A percentile compares a stretch with the other conserved stretches of the same genome.
phyloP scores from a whole-genome alignment of 306 rosid species.

The Alnus glutinosa region DNA sequence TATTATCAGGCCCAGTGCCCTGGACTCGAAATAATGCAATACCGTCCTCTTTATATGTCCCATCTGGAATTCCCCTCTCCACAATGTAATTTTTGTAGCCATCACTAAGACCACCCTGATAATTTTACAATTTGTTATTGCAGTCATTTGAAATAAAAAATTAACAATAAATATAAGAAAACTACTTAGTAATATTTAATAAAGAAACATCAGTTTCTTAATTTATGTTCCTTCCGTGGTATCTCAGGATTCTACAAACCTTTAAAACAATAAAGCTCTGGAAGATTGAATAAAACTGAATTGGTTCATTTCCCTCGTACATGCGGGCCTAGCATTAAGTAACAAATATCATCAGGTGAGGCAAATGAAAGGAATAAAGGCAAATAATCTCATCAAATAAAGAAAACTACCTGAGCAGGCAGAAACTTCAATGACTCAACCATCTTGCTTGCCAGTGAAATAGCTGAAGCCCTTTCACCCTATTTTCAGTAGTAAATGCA shows the following conservation, averaged over 20 bases:
- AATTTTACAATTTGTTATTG: conserved; percentile 29
- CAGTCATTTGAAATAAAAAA: conserved; percentile 24
- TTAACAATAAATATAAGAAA: background rate
- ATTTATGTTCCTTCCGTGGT: conserved; percentile 15
- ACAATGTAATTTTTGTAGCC: conserved; percentile 69
- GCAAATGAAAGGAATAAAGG: conserved; percentile 15
- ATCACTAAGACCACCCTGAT: conserved; percentile 92
- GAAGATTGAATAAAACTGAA: conserved; percentile 77
- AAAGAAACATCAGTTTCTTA: conserved; percentile 1
- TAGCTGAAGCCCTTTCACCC: conserved; percentile 82
- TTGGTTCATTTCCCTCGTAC: conserved; percentile 86
- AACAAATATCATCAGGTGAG: conserved; percentile 39
- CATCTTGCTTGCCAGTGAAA: conserved; percentile 78
- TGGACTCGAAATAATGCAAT: conserved; percentile 91
- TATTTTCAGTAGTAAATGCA: conserved; percentile 41
- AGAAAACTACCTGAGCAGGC: conserved; percentile 67
- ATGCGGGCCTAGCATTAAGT: conserved; percentile 70
- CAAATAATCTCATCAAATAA: conserved; percentile 18
- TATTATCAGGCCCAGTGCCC: conserved; percentile 93
- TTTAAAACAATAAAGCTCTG: conserved; percentile 77
- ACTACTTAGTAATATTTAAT: background rate
- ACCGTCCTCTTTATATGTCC: conserved; percentile 77
- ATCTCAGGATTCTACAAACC: conserved; percentile 55
- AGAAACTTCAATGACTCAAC: conserved; percentile 83
- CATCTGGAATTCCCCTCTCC: conserved; percentile 75